Conservation (phyloP, 495 filamentous ascomycete species). For the Monascus purpureus region DNA sequence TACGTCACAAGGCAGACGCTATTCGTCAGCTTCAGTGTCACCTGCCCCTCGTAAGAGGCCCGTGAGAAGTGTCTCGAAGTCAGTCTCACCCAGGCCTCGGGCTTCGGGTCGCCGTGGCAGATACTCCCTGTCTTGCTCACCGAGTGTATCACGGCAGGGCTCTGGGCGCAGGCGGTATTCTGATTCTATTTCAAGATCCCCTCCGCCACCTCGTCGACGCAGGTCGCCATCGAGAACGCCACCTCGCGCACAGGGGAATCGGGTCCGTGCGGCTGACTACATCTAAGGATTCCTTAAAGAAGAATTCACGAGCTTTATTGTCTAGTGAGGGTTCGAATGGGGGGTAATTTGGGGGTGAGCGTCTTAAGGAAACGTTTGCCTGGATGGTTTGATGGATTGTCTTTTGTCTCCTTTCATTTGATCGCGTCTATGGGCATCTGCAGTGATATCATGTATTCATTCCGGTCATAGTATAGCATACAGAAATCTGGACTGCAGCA, state of each 20-base stretch:
- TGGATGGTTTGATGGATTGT: too few relatives aligned
- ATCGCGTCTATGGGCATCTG: too few relatives aligned
- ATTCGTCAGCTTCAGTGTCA: slow-evolving; percentile 16
- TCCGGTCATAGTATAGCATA: too few relatives aligned
- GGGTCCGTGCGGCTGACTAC: background rate
- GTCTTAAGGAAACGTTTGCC: too few relatives aligned
- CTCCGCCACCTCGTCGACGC: too few relatives aligned
- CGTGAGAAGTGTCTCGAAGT: slow-evolving; percentile 8
- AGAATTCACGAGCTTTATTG: too few relatives aligned
- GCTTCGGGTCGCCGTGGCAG: slow-evolving; percentile 5
- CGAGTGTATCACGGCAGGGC: slow-evolving; percentile 11
- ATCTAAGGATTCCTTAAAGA: too few relatives aligned
- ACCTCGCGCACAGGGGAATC: slow-evolving; percentile 1
- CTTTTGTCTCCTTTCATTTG: too few relatives aligned
- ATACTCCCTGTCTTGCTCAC: slow-evolving; percentile 11
- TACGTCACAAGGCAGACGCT: slow-evolving; percentile 5
- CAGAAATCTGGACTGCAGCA: too few relatives aligned
- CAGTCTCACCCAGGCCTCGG: slow-evolving; percentile 10
- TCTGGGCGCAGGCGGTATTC: slow-evolving; percentile 15
- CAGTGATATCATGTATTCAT: too few relatives aligned
- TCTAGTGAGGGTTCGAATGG: too few relatives aligned
- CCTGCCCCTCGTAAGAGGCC: slow-evolving; percentile 14
- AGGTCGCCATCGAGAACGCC: slow-evolving; percentile 7
- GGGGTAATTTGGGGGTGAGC: too few relatives aligned
- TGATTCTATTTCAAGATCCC: slow-evolving; percentile 9